A percentile compares a stretch with the other conserved stretches of the same genome.
These are phyloP conservation scores for Mortierella sp. DNA, from an alignment of 371 early-diverging fungal genomes.

Conservation along the genomic window DNA sequence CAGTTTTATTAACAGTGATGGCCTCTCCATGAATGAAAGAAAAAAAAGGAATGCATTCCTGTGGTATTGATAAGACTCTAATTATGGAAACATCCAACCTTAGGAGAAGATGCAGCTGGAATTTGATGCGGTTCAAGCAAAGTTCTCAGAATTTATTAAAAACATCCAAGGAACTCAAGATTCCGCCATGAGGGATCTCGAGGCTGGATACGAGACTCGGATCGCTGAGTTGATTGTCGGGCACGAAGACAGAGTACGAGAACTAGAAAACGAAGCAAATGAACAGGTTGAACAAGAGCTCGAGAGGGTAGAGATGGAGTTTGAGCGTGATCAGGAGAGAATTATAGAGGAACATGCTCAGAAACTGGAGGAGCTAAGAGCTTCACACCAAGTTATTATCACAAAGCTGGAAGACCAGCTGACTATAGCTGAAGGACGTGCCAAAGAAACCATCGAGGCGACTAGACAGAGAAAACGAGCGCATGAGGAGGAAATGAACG, in stretches of 20 bases:
- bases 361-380: constrained; percentile 5
- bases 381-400: constrained; percentile 14
- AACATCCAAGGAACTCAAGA: constrained; percentile 38
- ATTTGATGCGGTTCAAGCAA: constrained; percentile 26
- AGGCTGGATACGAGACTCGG: constrained; percentile 32
- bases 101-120: constrained; percentile 37
- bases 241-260: constrained; percentile 44
- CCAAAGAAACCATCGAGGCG: constrained; percentile 16
- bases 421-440: constrained; percentile 22
- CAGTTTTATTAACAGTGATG: neutral
- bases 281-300: constrained; percentile 37
- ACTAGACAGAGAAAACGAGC: neutral
- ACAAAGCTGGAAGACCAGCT: constrained; percentile 28
- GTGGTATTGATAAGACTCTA: no score
- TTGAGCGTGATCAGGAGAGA: constrained; percentile 37
- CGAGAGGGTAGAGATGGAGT: constrained; percentile 43
- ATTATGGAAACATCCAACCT: neutral
- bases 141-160: constrained; percentile 35
- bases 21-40: neutral
- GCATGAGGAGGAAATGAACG: constrained; percentile 14
- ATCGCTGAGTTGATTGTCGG: constrained; percentile 54
- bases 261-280: constrained; percentile 48
- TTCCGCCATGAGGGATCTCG: constrained; percentile 20
- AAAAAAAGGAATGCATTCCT: no score
- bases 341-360: constrained; percentile 20